A percentile compares a stretch with the other conserved stretches of the same genome.
phyloP scores from a whole-genome alignment of 2,329 filamentous ascomycete species.

The Capronia epimyces region DNA sequence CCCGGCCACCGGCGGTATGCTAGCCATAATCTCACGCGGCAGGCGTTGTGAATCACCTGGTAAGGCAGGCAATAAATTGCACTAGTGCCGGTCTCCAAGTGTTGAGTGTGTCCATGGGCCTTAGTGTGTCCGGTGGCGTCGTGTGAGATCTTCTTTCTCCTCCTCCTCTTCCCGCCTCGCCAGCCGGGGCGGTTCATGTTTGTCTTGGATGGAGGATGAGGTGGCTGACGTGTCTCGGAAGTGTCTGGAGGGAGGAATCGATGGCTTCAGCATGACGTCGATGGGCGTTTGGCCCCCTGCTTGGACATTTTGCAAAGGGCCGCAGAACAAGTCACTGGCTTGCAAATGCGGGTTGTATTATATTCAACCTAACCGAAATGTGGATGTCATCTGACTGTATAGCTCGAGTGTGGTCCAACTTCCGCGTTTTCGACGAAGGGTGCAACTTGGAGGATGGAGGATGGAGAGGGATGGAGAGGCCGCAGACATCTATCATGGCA shows the following conservation, averaged over 20 bases:
- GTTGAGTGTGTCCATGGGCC: not conserved
- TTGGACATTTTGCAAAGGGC: not conserved
- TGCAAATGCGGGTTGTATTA: not conserved
- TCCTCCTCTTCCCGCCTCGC: not conserved
- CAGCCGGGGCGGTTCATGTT: not conserved
- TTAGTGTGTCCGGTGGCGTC: not conserved
- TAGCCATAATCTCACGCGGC: not conserved
- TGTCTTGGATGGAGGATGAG: not conserved
- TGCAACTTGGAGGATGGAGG: not conserved
- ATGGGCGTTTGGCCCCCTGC: not conserved
- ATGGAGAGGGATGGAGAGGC: not conserved
- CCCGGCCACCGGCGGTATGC: not conserved
- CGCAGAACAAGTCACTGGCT: not conserved
- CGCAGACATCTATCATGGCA: not conserved
- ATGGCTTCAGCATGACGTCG: not conserved
- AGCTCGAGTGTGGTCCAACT: not conserved
- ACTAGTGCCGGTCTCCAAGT: not conserved
- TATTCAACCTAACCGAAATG: not conserved
- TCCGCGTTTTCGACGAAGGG: not conserved
- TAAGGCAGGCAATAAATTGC: not conserved
- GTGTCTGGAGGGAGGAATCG: not conserved
- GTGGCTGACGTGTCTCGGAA: not conserved
- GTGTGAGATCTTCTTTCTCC: not conserved
- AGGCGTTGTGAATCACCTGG: slow-evolving; percentile 5
- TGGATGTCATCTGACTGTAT: not conserved